phyloP scores from a whole-genome alignment of 2,329 filamentous ascomycete genomes.

The Gliomastix tumulicola region DNA sequence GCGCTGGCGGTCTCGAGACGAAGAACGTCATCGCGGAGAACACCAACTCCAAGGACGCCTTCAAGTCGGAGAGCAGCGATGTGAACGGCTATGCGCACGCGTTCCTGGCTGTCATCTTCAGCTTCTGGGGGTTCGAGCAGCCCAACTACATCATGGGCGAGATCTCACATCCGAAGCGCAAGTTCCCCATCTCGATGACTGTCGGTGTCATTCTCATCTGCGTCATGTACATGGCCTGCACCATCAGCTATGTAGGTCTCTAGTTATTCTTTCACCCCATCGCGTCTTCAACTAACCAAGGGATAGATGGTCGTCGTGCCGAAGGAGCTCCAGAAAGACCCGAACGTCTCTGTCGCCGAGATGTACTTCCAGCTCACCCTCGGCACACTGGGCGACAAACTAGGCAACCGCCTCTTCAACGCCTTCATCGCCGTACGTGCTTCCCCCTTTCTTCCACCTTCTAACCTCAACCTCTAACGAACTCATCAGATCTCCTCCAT shows the following conservation, averaged over 20 bases:
- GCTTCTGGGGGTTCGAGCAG: conserved; percentile 27
- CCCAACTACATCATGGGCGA: conserved; percentile 29
- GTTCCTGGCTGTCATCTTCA: conserved; percentile 34
- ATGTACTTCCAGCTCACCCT: conserved; percentile 24
- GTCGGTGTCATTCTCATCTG: conserved; percentile 18
- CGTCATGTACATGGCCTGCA: conserved; percentile 26
- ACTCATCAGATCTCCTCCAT: conserved; percentile 48
- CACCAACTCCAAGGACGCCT: conserved; percentile 14
- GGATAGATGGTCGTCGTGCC: conserved; percentile 33
- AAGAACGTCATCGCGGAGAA: conserved; percentile 16
- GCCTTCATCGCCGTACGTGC: conserved; percentile 43
- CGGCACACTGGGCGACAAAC: conserved; percentile 17
- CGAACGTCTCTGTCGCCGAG: conserved; percentile 15
- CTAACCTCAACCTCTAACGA: too few species aligned
- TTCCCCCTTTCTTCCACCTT: too few species aligned
- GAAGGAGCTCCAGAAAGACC: conserved; percentile 10
- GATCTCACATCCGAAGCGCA: conserved; percentile 19
- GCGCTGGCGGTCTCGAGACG: conserved; percentile 15
- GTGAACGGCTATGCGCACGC: conserved; percentile 26
- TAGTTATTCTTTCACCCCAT: not conserved
- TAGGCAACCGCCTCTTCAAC: conserved; percentile 30
- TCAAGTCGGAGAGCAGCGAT: conserved; percentile 11
- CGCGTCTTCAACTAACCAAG: not conserved
- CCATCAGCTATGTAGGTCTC: conserved; percentile 25
- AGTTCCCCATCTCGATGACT: conserved; percentile 21